These are phyloP conservation scores for Trichocladium uniseriatum DNA, from an alignment of 495 filamentous ascomycete species.

Conservation along the genomic window DNA sequence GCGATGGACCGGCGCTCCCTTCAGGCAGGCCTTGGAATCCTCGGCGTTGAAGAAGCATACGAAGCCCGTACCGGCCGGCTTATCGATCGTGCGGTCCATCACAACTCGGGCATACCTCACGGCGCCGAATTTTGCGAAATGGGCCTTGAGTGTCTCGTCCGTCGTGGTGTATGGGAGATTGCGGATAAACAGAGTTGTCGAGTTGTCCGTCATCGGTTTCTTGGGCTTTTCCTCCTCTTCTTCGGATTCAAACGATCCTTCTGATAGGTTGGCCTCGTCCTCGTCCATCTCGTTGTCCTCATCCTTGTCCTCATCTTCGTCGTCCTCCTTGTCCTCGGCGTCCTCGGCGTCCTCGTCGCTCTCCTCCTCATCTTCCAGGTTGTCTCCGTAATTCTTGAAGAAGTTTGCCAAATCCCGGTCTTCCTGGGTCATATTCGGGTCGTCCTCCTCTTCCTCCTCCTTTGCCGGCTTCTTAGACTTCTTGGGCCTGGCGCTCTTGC, in stretches of 20 bases:
- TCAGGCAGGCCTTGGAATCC: slow-evolving; percentile 64
- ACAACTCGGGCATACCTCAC: slow-evolving; percentile 86
- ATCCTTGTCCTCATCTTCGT: slow-evolving; percentile 37
- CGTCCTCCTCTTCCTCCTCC: slow-evolving; percentile 32
- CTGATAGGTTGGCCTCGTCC: slow-evolving; percentile 4
- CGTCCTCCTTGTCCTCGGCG: slow-evolving; percentile 32
- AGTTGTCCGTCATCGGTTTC: slow-evolving; percentile 43
- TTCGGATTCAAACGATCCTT: slow-evolving; percentile 26
- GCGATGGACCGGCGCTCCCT: slow-evolving; percentile 53
- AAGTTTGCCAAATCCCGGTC: slow-evolving; percentile 25
- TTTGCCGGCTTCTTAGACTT: slow-evolving; percentile 46
- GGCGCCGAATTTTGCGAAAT: slow-evolving; percentile 75
- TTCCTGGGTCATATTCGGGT: slow-evolving; percentile 34
- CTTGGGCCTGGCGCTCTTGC: slow-evolving; percentile 48
- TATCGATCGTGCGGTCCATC: slow-evolving; percentile 69
- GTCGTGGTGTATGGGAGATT: slow-evolving; percentile 84
- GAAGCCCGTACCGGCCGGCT: slow-evolving; percentile 86
- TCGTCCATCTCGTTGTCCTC: slow-evolving; percentile 25
- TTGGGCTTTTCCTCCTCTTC: slow-evolving; percentile 27
- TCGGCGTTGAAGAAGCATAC: slow-evolving; percentile 78
- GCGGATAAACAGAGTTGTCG: slow-evolving; percentile 78
- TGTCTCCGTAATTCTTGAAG: slow-evolving; percentile 26
- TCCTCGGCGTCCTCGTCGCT: slow-evolving; percentile 33
- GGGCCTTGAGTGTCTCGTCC: slow-evolving; percentile 68
- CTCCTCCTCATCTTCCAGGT: slow-evolving; percentile 41